Evolutionary conservation across 345 rosid genomes (phyloP), one percentile per base, ranked within the genome.

Genomic region (Murraya paniculata): DNA sequence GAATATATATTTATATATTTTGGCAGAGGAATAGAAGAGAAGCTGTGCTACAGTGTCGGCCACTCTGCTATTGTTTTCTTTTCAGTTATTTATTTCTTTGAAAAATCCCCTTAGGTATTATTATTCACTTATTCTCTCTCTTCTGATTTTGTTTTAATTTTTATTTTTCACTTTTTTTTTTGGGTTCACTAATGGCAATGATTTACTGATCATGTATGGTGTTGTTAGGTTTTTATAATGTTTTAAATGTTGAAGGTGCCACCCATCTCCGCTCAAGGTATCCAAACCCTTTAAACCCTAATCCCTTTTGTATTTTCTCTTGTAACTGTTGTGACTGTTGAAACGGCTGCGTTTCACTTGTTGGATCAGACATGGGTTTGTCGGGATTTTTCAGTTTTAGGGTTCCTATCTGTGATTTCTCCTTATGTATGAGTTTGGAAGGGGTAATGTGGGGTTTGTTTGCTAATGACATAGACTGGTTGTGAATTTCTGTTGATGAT

Each of bases 211-310:
- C 56, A 28, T 62, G 39, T 45, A 4, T 69, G 38, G 61, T 9
- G 27, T 57, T 36, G 33, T 77, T 81, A 72, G 81, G 81, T 75
- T 53, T 81, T 77, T 68, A 48, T 41, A 21, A 62, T 71, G 65
- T 64, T 50, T 67, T 73, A 27, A 81, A 35, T 68, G 60, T 68
- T 50, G 81, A 62, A 41, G 81, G 39, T 77, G 56, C 35, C 60
- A 22, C 18, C 75, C 30, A 25, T 48, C 36, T 19, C 59, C 78
- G 56, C 64, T 69, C 30, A 50, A 77, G 84, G 81, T 67, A 68
- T 59, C 22, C 4, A 31, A 62, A 64, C 8, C 36, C 39, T 53
- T 22, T 64, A 65, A 68, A 24, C 71, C 69, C 69, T 58, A 53
- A 41, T 27, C 21, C 8, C 22, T 21, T 61, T 35, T 13, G 6